phyloP scores from a whole-genome alignment of 2,329 filamentous ascomycete genomes.

The Cladosporium sp. region DNA sequence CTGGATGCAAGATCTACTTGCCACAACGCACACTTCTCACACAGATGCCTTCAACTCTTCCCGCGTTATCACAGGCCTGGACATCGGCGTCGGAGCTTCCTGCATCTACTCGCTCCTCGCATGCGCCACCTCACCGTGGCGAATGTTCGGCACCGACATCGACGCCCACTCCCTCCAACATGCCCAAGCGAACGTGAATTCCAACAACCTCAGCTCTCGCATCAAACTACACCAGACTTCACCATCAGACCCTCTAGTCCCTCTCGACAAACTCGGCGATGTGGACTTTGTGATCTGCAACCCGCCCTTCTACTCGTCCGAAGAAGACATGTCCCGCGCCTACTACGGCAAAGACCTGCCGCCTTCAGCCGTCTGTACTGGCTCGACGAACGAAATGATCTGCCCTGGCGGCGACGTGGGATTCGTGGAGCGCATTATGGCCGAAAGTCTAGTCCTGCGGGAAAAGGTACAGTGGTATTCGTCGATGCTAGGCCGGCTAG shows the following conservation, averaged over 20 bases:
- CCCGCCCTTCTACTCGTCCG: constrained; percentile 85
- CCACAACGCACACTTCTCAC: constrained; percentile 57
- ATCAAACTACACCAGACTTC: constrained; percentile 61
- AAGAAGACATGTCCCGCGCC: constrained; percentile 62
- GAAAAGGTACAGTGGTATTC: constrained; percentile 79
- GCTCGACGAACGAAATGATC: constrained; percentile 81
- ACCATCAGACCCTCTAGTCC: constrained; percentile 56
- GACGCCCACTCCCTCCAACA: constrained; percentile 65
- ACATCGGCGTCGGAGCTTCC: constrained; percentile 78
- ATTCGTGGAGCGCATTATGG: constrained; percentile 68
- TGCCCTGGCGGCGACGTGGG: constrained; percentile 65
- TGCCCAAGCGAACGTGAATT: constrained; percentile 62
- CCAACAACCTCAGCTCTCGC: constrained; percentile 61
- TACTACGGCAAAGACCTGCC: constrained; percentile 57
- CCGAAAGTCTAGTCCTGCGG: constrained; percentile 60
- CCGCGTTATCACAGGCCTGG: constrained; percentile 55
- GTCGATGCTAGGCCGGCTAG: constrained; percentile 80
- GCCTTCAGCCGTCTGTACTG: constrained; percentile 66
- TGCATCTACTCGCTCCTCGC: constrained; percentile 87
- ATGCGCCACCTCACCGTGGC: constrained; percentile 64
- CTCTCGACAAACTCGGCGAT: constrained; percentile 53
- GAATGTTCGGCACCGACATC: constrained; percentile 57
- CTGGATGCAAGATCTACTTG: constrained; percentile 79
- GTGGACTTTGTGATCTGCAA: constrained; percentile 90
- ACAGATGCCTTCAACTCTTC: constrained; percentile 36